Conservation (phyloP, 1,139 yeast genomes). For the Sugiyamaella castrensis region DNA sequence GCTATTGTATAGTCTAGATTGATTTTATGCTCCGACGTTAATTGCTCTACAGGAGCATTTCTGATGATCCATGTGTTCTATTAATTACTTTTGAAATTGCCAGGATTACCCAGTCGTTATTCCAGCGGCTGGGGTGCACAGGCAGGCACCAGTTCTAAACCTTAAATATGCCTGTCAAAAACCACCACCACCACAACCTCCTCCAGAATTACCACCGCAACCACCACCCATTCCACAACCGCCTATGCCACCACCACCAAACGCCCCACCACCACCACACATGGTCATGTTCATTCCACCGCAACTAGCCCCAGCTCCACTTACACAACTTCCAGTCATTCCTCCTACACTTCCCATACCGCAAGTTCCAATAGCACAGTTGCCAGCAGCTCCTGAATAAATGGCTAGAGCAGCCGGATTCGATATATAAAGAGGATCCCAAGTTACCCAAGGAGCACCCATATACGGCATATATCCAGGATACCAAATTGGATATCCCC, state of each 20-base stretch:
- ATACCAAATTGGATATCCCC: conserved; percentile 9
- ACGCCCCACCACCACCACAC: conserved; percentile 6
- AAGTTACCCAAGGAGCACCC: conserved; percentile 7
- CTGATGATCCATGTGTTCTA: no score
- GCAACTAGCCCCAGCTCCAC: conserved; percentile 11
- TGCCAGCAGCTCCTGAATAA: conserved; percentile 14
- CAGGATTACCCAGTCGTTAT: no score
- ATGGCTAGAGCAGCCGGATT: conserved; percentile 11
- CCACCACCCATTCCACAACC: conserved; percentile 14
- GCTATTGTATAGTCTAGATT: no score
- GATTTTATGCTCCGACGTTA: no score
- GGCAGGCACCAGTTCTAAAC: no score
- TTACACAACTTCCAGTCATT: conserved; percentile 12
- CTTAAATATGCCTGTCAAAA: no score
- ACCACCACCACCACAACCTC: conserved; percentile 18
- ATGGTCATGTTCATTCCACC: background rate
- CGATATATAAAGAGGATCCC: conserved; percentile 1
- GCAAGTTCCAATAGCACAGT: conserved; percentile 13
- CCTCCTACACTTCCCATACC: conserved; percentile 19
- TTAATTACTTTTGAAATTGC: no score
- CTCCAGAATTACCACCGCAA: conserved; percentile 13
- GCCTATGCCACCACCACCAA: conserved; percentile 7
- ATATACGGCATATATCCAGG: conserved; percentile 10
- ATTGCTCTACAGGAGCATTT: no score
- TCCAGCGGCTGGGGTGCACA: no score